These are phyloP conservation scores for Puccinia horiana DNA, from an alignment of 1,284 basidiomycete species.

Conservation along the genomic window DNA sequence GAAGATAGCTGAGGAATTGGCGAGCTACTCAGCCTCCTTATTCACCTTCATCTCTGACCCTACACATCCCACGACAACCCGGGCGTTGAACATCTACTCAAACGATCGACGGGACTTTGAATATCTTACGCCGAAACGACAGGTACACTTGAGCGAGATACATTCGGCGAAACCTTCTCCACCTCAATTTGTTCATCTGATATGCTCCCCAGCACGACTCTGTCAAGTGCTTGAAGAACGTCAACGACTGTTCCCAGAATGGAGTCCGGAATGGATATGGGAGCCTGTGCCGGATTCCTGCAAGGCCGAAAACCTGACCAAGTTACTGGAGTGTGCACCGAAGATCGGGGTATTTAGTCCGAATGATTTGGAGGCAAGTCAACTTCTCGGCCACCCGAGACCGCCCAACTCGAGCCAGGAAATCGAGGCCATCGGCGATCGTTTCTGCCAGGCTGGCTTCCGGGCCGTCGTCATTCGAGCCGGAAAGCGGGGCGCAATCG, in stretches of 20 bases:
- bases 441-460: constrained; percentile 18
- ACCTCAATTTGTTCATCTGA: constrained; percentile 26
- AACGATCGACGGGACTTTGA: constrained; percentile 34
- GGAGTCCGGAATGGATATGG: constrained; percentile 27
- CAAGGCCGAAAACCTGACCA: constrained; percentile 17
- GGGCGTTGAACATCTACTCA: constrained; percentile 33
- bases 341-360: constrained; percentile 28
- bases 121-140: constrained; percentile 37
- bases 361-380: constrained; percentile 38
- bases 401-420: background rate
- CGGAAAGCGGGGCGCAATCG: constrained; percentile 27
- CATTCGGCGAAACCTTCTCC: constrained; percentile 1
- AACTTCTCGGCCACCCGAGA: constrained; percentile 12
- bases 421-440: constrained; percentile 12
- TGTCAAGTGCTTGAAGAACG: background rate
- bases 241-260: background rate
- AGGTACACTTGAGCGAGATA: constrained; percentile 9
- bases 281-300: constrained; percentile 43
- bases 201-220: constrained; percentile 27
- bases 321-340: background rate
- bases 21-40: constrained; percentile 24
- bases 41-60: constrained; percentile 39
- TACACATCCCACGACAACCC: constrained; percentile 20
- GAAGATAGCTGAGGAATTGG: constrained; percentile 1
- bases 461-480: constrained; percentile 32